Evolutionary conservation across 148 eudicot genomes (phyloP), one percentile per base, ranked within the genome.

Genomic region (Chenopodium quinoa): DNA sequence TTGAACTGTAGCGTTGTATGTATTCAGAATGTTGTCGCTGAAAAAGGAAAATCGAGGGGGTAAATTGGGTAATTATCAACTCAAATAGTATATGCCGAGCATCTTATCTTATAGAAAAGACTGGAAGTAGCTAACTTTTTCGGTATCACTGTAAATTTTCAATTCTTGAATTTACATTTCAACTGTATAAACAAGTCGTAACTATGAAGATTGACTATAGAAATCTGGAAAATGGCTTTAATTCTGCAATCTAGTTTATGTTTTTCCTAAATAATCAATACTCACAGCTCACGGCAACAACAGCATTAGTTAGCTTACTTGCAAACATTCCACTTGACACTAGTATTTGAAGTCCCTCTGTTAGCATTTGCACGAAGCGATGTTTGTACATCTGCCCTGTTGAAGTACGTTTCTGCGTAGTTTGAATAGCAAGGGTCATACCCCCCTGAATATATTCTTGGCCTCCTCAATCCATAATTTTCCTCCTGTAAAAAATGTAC

Each of bases 401-500:
- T 92, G 80, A 90, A 86, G 63, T 90, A 92, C 32, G 52, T 40
- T 80, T 86, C 84, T 68, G 87, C 78, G 17, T 86, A 75, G 9
- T 37, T 47, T n/a, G 91, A 85, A 62, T 84, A 90, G 86, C 95
- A 92, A 44, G 95, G 93, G n/a, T 92, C 91, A 83, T 92, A 90
- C n/a, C 91, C 92, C 20, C 87, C 95, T 1, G 84, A 87, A 54
- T 83, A 75, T 1, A 78, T 44, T 73, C 78, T 81, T 66, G 86
- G 80, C 76, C 89, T 82, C 81, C 80, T 82, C 13, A 68, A 73
- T 44, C 85, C 86, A 48, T 73, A 77, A 12, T 29, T 85, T 71
- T 63, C 80, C 76, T 73, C 88, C 90, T 91, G 82, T 37, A 73
- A 81, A 76, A 9, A 47, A 47, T 25, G 40, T 29, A 58, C 37